A percentile compares a stretch with the other conserved stretches of the same genome.
Evolutionary conservation across 2,329 filamentous ascomycete species (phyloP).

Genomic region (Colletotrichum musicola): DNA sequence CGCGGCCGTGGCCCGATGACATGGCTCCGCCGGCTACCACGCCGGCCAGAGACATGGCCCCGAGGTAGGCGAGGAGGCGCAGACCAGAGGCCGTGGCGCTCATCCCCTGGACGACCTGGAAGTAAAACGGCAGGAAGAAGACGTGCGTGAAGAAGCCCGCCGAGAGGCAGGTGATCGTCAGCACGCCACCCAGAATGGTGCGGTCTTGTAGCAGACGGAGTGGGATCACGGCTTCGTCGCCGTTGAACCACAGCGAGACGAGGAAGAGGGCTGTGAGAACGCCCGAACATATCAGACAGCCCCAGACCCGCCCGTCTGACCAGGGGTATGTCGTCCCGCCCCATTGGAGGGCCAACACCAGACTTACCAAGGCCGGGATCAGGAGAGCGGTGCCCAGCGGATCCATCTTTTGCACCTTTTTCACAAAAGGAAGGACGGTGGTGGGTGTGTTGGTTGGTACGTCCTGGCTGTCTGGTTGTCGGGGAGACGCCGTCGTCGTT

Average conservation of each 20-base stretch:
- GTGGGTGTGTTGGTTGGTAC: too few species aligned
- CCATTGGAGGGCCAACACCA: slow-evolving; percentile 69
- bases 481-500: neutral
- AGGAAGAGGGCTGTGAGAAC: slow-evolving; percentile 46
- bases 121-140: slow-evolving; percentile 57
- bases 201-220: slow-evolving; percentile 60
- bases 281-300: slow-evolving; percentile 46
- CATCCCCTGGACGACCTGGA: slow-evolving; percentile 66
- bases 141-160: slow-evolving; percentile 47
- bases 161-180: slow-evolving; percentile 49
- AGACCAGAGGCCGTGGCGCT: slow-evolving; percentile 65
- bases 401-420: slow-evolving; percentile 49
- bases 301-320: slow-evolving; percentile 57
- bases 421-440: too few species aligned
- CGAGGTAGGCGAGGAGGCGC: slow-evolving; percentile 64
- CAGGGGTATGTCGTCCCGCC: slow-evolving; percentile 66
- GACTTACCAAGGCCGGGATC: slow-evolving; percentile 63
- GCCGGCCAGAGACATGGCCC: slow-evolving; percentile 61
- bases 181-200: slow-evolving; percentile 54
- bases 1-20: slow-evolving; percentile 53
- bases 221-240: slow-evolving; percentile 60
- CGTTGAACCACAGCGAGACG: slow-evolving; percentile 54
- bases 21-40: slow-evolving; percentile 58
- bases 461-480: too few species aligned
- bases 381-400: slow-evolving; percentile 63